Percentiles rank a stretch among this genome's conserved stretches.
These are phyloP conservation scores for Bisporella sp. DNA, from an alignment of 2,329 filamentous ascomycete species.

Conservation along the genomic window DNA sequence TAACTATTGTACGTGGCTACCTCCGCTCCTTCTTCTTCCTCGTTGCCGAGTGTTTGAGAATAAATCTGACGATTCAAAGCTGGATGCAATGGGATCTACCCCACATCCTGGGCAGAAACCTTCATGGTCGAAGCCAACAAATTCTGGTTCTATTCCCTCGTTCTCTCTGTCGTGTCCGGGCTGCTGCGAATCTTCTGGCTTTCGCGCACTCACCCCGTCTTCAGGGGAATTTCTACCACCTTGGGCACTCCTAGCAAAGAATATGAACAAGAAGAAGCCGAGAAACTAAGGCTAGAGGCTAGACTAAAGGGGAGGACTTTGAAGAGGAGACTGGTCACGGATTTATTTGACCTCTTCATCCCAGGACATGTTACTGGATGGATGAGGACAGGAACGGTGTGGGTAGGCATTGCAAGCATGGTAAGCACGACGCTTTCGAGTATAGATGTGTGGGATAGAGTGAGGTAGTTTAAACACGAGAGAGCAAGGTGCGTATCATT, in stretches of 20 bases:
- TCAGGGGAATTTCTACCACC: too few relatives aligned
- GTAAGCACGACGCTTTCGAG: conserved; percentile 56
- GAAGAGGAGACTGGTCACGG: conserved; percentile 43
- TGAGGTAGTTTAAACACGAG: too few relatives aligned
- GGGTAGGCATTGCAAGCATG: conserved; percentile 52
- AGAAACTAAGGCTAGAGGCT: conserved; percentile 15
- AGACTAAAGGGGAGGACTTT: conserved; percentile 24
- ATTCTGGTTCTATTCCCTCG: conserved; percentile 58
- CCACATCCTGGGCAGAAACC: conserved; percentile 32
- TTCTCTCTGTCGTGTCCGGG: conserved; percentile 34
- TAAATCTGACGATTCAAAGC: conserved; percentile 10
- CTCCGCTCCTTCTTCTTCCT: not conserved
- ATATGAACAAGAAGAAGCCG: conserved; percentile 18
- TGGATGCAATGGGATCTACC: conserved; percentile 43
- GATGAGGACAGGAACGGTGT: conserved; percentile 43
- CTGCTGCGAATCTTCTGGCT: conserved; percentile 6
- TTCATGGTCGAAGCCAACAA: conserved; percentile 55
- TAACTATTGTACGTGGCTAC: conserved; percentile 48
- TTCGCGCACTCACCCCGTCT: conserved; percentile 10
- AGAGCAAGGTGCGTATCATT: too few relatives aligned
- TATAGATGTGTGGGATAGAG: conserved; percentile 51
- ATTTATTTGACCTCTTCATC: conserved; percentile 54
- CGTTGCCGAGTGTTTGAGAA: not conserved
- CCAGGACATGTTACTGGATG: conserved; percentile 56
- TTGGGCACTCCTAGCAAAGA: too few relatives aligned